phyloP scores from a whole-genome alignment of 441 rosid species.

The Erodium moschatum region DNA sequence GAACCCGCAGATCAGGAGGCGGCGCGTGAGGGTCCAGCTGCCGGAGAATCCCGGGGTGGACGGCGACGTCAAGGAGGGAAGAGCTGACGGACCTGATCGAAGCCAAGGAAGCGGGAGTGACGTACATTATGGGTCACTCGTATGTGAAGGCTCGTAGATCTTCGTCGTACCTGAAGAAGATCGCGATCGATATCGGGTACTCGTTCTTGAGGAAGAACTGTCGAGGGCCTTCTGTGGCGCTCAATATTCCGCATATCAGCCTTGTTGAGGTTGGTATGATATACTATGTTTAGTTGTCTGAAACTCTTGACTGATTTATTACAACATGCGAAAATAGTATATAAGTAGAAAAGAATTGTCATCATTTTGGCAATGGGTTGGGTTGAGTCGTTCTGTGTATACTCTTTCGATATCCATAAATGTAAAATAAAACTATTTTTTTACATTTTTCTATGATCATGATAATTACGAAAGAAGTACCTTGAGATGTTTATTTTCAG shows the following conservation, averaged over 20 bases:
- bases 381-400: no score
- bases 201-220: conserved; percentile 89
- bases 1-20: conserved; percentile 41
- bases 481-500: no score
- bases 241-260: conserved; percentile 84
- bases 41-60: conserved; percentile 53
- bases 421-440: no score
- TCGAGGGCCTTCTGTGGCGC: conserved; percentile 83
- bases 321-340: no score
- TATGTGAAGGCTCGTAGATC: conserved; percentile 72
- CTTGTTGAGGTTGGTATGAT: conserved; percentile 95
- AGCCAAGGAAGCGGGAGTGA: conserved; percentile 88
- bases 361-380: no score
- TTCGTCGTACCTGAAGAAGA: conserved; percentile 57
- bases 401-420: no score
- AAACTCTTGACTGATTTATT: no score
- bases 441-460: no score
- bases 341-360: no score
- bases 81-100: conserved; percentile 65
- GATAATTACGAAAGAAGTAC: no score
- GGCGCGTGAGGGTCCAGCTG: conserved; percentile 55
- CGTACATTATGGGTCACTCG: conserved; percentile 81
- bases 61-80: conserved; percentile 66
- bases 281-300: conserved; percentile 50
- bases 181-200: conserved; percentile 63